Evolutionary conservation across 495 filamentous ascomycete species (phyloP).

Genomic region (Aspergillus indologenus): DNA sequence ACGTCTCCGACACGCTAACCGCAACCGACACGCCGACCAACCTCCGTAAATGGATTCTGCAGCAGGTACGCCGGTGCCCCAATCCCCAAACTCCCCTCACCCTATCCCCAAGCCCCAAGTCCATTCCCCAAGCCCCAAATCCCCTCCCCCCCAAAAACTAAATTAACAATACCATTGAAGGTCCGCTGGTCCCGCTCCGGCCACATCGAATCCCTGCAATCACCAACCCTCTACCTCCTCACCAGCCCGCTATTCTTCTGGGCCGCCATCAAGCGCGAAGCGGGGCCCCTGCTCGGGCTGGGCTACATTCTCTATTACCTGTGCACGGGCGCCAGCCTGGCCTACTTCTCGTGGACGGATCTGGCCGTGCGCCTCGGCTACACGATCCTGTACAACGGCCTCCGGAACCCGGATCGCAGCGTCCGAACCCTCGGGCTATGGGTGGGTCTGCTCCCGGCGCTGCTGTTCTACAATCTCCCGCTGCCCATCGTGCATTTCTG

Average conservation of each 20-base stretch:
- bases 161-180: neutral
- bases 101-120: neutral
- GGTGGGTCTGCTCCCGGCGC: constrained; percentile 23
- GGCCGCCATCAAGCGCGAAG: constrained; percentile 31
- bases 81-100: too few relatives aligned
- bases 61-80: constrained; percentile 18
- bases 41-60: constrained; percentile 30
- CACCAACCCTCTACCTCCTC: constrained; percentile 30
- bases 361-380: constrained; percentile 24
- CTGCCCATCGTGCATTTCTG: constrained; percentile 32
- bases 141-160: neutral
- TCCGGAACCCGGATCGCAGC: constrained; percentile 25
- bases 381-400: constrained; percentile 28
- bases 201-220: constrained; percentile 36
- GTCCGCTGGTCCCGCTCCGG: constrained; percentile 34
- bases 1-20: constrained; percentile 30
- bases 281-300: constrained; percentile 26
- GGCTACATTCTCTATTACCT: constrained; percentile 29
- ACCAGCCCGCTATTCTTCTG: constrained; percentile 33
- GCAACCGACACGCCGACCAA: constrained; percentile 35
- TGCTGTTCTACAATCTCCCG: constrained; percentile 33
- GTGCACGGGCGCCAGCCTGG: constrained; percentile 25
- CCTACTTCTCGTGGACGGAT: constrained; percentile 30
- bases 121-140: neutral
- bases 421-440: constrained; percentile 11